Evolutionary conservation across 148 eudicot species (phyloP), one percentile per base, ranked within the genome.

Genomic region (Fallopia convolvulus): DNA sequence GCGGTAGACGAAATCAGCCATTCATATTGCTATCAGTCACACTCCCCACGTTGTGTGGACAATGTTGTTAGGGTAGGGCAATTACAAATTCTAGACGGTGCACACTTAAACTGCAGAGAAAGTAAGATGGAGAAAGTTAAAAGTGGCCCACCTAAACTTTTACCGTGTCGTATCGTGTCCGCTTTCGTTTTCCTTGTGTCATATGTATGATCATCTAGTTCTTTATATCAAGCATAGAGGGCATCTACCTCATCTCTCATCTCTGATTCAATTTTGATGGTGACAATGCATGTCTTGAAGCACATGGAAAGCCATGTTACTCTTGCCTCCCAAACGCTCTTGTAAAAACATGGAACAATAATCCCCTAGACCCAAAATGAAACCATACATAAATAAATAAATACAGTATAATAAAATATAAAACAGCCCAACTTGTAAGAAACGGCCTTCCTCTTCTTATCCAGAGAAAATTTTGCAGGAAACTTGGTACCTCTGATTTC

Each of bases 281-380:
- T 80, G 88, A 80, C 90, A 47, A 46, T 77, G 81, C 83, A 79
- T 65, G 65, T 79, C 77, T 71, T 78, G 83, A 46, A 36, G 87
- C 90, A 92, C 92, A 86, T 92, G 97, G 80, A 84, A 68, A 71
- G 85, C 92, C 72, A 90, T 90, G 93, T 92, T 92, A 90, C 89
- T 84, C 88, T 82, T 87, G 82, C 72, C 84, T 48, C 77, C 46
- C 74, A 65, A 65, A 78, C 72, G 75, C 52, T 60, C 76, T 40
- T 68, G 42, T 74, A 79, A 63, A 79, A 33, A 33, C 39, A 74
- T 15, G 74, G 42, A 74, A 70, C 52, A 36, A 47, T 52, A 66
- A 65, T 39, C 70, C 66, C 71, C 55, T 61, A 77, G 65, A 23
- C 71, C 76, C 75, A 70, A 20, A 75, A 30, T 32, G 2, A 32